Evolutionary conservation across 306 rosid genomes (phyloP).

Genomic region (Casuarina cunninghamiana): DNA sequence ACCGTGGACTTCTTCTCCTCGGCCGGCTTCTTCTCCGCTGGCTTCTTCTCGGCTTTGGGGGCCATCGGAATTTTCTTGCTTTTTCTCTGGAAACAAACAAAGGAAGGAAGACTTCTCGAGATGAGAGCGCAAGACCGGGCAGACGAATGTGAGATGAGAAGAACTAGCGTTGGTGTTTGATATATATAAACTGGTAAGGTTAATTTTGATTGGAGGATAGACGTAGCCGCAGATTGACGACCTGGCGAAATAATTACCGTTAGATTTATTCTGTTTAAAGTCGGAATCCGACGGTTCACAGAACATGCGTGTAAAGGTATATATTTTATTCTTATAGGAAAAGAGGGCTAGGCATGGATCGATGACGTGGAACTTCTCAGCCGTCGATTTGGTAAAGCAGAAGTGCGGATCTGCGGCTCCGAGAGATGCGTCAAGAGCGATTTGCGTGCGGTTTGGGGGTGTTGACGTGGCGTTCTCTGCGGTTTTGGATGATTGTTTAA

Average conservation of each 20-base stretch:
- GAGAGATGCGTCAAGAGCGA: neutral
- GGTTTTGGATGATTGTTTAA: neutral
- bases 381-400: neutral
- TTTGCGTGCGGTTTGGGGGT: neutral
- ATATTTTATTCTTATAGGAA: neutral
- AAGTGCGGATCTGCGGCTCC: neutral
- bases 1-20: constrained; percentile 43
- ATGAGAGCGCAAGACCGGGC: neutral
- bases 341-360: neutral
- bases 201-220: neutral
- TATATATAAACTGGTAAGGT: neutral
- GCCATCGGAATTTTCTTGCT: constrained; percentile 43
- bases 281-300: neutral
- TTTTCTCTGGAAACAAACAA: neutral
- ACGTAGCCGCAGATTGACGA: neutral
- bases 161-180: neutral
- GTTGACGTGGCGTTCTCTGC: neutral
- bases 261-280: neutral
- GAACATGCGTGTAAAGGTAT: neutral
- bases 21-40: constrained; percentile 70
- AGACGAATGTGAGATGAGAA: neutral
- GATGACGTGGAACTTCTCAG: neutral
- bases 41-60: constrained; percentile 75
- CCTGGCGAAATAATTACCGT: neutral
- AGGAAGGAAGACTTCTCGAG: neutral